phyloP scores from a whole-genome alignment of 176 grass and related monocot genomes.

The Carex parvula region DNA sequence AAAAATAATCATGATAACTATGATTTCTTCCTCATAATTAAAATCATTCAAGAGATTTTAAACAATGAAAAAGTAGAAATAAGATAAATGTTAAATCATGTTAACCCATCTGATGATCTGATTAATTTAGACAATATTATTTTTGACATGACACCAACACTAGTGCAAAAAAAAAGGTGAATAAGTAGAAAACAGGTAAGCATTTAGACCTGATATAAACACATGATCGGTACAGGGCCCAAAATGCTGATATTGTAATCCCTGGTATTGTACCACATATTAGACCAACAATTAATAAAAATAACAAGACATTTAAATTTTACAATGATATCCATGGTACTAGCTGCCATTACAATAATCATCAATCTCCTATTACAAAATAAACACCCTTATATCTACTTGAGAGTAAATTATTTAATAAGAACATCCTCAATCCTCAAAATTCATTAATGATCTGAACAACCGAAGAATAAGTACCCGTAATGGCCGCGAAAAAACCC shows the following conservation, averaged over 20 bases:
- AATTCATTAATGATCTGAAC: slow-evolving; percentile 51
- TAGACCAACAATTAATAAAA: neutral
- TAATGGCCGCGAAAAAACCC: slow-evolving; percentile 38
- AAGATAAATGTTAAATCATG: too few species aligned
- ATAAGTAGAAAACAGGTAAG: neutral
- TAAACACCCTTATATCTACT: neutral
- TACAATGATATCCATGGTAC: neutral
- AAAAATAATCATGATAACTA: too few species aligned
- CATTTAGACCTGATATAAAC: neutral
- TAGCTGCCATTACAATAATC: neutral
- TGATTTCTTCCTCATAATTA: neutral
- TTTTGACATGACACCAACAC: neutral
- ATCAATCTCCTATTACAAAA: neutral
- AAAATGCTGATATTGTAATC: neutral
- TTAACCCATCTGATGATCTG: neutral
- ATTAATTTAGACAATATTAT: neutral
- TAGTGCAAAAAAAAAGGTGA: neutral
- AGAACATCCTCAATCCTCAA: slow-evolving; percentile 19
- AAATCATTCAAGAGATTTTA: neutral
- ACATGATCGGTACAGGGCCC: neutral
- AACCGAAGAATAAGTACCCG: slow-evolving; percentile 64
- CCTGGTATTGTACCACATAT: neutral
- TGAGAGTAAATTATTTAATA: neutral
- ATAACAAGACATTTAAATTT: neutral
- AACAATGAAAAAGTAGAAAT: neutral